Evolutionary conservation across 2,329 filamentous ascomycete genomes (phyloP).

Genomic region (Alternaria sp.): DNA sequence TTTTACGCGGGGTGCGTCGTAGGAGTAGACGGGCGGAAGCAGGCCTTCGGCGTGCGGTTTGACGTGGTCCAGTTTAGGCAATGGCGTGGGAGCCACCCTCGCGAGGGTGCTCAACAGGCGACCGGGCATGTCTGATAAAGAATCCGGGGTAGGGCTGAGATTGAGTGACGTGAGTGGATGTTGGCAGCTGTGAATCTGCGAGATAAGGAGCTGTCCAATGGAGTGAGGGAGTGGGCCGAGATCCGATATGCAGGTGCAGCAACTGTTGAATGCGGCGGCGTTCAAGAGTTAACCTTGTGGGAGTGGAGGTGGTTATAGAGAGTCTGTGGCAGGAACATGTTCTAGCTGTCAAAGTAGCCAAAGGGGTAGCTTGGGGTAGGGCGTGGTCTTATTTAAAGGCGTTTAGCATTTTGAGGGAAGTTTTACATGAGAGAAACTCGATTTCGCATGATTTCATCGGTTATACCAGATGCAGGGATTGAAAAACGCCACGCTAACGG

Average conservation of each 20-base stretch:
- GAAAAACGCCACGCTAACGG: conserved; percentile 25
- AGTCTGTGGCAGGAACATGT: conserved; percentile 43
- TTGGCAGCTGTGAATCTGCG: conserved; percentile 11
- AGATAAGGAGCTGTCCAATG: conserved; percentile 29
- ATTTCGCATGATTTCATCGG: conserved; percentile 39
- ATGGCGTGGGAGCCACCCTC: conserved; percentile 41
- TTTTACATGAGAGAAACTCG: conserved; percentile 43
- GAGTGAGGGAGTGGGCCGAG: conserved; percentile 14
- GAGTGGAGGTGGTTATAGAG: conserved; percentile 40
- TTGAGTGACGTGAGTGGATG: conserved; percentile 20
- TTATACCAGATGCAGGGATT: conserved; percentile 35
- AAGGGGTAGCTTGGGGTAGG: conserved; percentile 17
- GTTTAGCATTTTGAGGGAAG: neutral
- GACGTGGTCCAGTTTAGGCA: conserved; percentile 34
- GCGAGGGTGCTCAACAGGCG: conserved; percentile 43
- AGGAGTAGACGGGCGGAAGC: conserved; percentile 45
- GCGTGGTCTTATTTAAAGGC: conserved; percentile 27
- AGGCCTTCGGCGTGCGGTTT: conserved; percentile 30
- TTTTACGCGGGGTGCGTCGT: conserved; percentile 38
- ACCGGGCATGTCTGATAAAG: conserved; percentile 42
- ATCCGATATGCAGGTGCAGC: conserved; percentile 22
- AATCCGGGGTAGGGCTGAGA: conserved; percentile 39
- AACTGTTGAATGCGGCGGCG: conserved; percentile 8
- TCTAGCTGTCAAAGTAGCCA: conserved; percentile 12
- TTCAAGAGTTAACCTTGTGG: conserved; percentile 44